phyloP scores from a whole-genome alignment of 108 stramenopile species.

The Nitzschia sp. region DNA sequence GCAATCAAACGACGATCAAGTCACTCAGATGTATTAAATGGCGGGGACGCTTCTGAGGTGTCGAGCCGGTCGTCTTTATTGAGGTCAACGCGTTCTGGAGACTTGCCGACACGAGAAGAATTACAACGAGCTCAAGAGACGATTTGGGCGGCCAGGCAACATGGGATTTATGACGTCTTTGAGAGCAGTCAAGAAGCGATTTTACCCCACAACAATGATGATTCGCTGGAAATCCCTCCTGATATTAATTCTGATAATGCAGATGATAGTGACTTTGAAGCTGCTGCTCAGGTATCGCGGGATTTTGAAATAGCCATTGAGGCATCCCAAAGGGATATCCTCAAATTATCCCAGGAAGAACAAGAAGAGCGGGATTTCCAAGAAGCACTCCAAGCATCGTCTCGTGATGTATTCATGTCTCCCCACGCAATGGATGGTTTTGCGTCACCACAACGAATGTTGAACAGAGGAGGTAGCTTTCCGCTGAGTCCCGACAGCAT shows the following conservation, averaged over 20 bases:
- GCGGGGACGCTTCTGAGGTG: not conserved
- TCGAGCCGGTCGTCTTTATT: not conserved
- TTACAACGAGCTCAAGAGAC: constrained; percentile 26
- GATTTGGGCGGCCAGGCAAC: constrained; percentile 28
- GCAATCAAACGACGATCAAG: not conserved
- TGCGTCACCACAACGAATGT: constrained; percentile 15
- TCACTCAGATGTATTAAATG: not conserved
- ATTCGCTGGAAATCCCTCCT: not conserved
- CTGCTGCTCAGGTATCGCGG: no score
- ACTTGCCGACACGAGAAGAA: constrained; percentile 23
- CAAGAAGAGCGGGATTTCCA: not conserved
- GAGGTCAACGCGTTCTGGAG: not conserved
- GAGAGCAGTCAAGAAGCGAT: no score
- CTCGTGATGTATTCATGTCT: not conserved
- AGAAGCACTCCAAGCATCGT: not conserved
- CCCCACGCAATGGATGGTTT: not conserved
- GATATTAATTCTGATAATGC: not conserved
- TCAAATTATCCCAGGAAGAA: no score
- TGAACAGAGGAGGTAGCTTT: constrained; percentile 39
- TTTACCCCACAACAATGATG: not conserved
- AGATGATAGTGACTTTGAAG: no score
- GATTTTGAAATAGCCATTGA: no score
- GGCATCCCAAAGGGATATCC: no score
- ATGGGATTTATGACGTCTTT: constrained; percentile 8
- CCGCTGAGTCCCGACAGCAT: constrained; percentile 18